phyloP scores from a whole-genome alignment of 1,139 yeast genomes.

The Hemisphaericaspora xylanilytica region DNA sequence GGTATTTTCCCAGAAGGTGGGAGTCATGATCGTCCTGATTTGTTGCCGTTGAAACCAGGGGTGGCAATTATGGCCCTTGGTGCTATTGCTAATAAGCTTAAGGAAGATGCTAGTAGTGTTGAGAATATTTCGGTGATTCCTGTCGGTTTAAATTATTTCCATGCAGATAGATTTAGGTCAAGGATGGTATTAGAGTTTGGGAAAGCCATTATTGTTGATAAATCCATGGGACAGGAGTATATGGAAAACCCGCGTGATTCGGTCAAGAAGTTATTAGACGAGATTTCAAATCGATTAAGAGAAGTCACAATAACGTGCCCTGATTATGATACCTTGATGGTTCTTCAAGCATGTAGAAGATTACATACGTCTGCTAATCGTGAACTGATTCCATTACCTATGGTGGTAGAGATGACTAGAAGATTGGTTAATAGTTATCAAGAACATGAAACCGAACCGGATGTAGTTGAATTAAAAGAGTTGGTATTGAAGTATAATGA shows the following conservation, averaged over 20 bases:
- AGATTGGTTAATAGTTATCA: slow-evolving; percentile 42
- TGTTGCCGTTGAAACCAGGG: slow-evolving; percentile 46
- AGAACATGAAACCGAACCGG: slow-evolving; percentile 33
- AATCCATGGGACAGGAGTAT: slow-evolving; percentile 27
- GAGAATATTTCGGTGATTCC: slow-evolving; percentile 44
- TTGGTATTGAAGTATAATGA: slow-evolving; percentile 37
- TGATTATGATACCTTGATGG: slow-evolving; percentile 89
- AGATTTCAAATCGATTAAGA: slow-evolving; percentile 70
- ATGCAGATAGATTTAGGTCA: slow-evolving; percentile 46
- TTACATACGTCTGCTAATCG: slow-evolving; percentile 37
- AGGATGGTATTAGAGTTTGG: slow-evolving; percentile 50
- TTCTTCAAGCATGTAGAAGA: slow-evolving; percentile 81
- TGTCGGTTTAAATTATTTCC: slow-evolving; percentile 48
- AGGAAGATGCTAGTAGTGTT: slow-evolving; percentile 11
- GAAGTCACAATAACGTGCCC: slow-evolving; percentile 93
- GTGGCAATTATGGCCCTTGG: slow-evolving; percentile 53
- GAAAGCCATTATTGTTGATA: slow-evolving; percentile 39
- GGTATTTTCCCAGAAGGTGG: slow-evolving; percentile 71
- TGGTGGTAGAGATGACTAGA: slow-evolving; percentile 48
- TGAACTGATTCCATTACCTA: slow-evolving; percentile 38
- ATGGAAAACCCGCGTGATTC: slow-evolving; percentile 57
- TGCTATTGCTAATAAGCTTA: slow-evolving; percentile 32
- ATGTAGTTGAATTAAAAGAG: slow-evolving; percentile 32
- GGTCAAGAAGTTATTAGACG: slow-evolving; percentile 65
- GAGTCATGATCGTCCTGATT: slow-evolving; percentile 40